A percentile compares a stretch with the other conserved stretches of the same genome.
phyloP scores from a whole-genome alignment of 208 protist species.

The Lotmaria passim region DNA sequence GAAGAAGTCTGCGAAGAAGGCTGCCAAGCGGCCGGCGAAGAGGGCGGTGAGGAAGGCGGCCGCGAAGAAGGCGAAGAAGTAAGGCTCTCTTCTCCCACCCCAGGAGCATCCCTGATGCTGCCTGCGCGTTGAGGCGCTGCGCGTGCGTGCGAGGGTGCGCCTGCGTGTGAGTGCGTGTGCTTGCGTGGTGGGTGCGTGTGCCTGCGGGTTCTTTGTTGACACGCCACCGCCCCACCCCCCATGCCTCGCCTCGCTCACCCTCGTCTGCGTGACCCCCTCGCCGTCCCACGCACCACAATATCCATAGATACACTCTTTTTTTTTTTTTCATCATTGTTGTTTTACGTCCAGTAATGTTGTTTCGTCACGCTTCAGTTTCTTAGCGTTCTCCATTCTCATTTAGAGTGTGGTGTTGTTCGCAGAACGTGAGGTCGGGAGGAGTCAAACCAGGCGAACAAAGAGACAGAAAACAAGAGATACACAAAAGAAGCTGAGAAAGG shows the following conservation, averaged over 20 bases:
- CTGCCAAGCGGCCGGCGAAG: conserved; percentile 35
- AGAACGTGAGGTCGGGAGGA: conserved; percentile 13
- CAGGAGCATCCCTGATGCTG: conserved; percentile 1
- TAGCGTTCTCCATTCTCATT: not conserved
- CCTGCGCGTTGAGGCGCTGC: not conserved
- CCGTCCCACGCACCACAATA: not conserved
- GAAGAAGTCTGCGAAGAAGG: conserved; percentile 28
- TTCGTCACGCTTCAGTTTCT: conserved; percentile 11
- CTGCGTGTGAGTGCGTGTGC: conserved; percentile 1
- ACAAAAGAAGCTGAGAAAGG: too few species aligned
- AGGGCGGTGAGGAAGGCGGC: conserved; percentile 41
- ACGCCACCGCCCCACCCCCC: not conserved
- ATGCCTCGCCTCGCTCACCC: not conserved
- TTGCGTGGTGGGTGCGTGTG: not conserved
- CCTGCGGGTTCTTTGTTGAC: not conserved
- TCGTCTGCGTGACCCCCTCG: not conserved
- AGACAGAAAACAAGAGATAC: not conserved
- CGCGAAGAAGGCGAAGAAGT: conserved; percentile 33
- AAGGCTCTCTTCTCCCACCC: not conserved
- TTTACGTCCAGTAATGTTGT: conserved; percentile 14
- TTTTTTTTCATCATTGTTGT: not conserved
- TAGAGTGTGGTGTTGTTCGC: not conserved
- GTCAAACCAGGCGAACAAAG: not conserved
- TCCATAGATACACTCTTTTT: conserved; percentile 24
- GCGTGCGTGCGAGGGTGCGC: conserved; percentile 2